Conservation (phyloP, 345 rosid genomes). For the Eucalyptus caleyi region DNA sequence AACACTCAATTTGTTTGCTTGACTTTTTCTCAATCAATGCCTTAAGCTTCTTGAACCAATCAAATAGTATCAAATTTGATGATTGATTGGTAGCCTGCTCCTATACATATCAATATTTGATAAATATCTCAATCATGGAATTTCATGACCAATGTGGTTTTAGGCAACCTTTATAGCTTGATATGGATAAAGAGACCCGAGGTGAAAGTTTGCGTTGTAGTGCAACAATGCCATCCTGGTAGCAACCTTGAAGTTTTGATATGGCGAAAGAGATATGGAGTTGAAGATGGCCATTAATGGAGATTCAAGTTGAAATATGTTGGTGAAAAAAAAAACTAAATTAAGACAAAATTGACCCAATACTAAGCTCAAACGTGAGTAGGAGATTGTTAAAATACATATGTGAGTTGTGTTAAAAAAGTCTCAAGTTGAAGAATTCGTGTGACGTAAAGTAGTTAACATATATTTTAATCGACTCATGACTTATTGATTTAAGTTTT, state of each 20-base stretch:
- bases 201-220: background rate
- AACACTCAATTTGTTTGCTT: background rate
- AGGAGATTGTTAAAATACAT: no score
- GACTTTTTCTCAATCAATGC: background rate
- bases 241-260: background rate
- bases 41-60: background rate
- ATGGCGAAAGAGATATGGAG: background rate
- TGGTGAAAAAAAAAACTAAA: background rate
- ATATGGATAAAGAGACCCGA: background rate
- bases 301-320: background rate
- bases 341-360: background rate
- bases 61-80: background rate
- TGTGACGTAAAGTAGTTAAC: rapidly evolving
- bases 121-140: background rate
- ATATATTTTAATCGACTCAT: no score
- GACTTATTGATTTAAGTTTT: no score
- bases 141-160: no score
- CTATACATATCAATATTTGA: no score
- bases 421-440: background rate
- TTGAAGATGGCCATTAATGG: background rate
- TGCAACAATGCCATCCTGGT: rapidly evolving
- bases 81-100: background rate
- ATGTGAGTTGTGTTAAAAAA: rapidly evolving
- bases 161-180: background rate
- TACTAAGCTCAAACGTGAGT: background rate